Evolutionary conservation across 495 filamentous ascomycete genomes (phyloP).

Genomic region (Penicillium psychrofluorescens): DNA sequence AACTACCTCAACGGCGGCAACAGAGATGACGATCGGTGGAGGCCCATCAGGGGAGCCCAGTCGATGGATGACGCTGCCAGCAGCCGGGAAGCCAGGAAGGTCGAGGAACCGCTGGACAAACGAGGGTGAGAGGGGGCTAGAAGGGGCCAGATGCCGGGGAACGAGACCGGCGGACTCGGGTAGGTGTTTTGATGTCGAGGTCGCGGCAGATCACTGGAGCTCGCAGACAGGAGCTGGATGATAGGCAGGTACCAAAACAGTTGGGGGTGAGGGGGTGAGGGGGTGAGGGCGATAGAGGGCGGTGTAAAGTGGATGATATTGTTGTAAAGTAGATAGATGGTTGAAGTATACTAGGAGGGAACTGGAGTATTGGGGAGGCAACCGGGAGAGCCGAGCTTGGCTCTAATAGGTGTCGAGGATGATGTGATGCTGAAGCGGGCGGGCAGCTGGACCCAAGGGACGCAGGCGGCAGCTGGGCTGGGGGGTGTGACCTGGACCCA

Average conservation of each 20-base stretch:
- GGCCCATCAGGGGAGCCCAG: conserved; percentile 30
- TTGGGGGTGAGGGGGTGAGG: conserved; percentile 1
- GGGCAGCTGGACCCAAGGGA: conserved; percentile 25
- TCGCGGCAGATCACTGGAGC: no score
- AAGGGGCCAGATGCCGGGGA: conserved; percentile 3
- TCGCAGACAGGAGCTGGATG: not conserved
- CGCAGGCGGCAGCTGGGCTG: conserved; percentile 6
- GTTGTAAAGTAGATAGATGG: not conserved
- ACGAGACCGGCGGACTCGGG: conserved; percentile 4
- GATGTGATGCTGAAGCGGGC: conserved; percentile 26
- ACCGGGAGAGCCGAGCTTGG: conserved; percentile 5
- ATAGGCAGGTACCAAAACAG: not conserved
- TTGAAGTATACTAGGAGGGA: conserved; percentile 7
- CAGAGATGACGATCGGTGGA: conserved; percentile 15
- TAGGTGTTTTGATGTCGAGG: not conserved
- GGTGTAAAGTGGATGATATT: not conserved
- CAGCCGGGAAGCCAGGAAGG: conserved; percentile 10
- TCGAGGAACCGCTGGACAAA: conserved; percentile 8
- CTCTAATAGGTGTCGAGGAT: conserved; percentile 18
- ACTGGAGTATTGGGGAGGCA: conserved; percentile 8
- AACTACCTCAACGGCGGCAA: conserved; percentile 30
- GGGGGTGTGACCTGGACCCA: conserved; percentile 26
- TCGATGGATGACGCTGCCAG: conserved; percentile 2
- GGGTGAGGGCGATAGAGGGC: not conserved
- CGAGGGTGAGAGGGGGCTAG: conserved; percentile 4